These are phyloP conservation scores for Cryptomeria japonica DNA, from an alignment of 75 land plant species.

Conservation along the genomic window DNA sequence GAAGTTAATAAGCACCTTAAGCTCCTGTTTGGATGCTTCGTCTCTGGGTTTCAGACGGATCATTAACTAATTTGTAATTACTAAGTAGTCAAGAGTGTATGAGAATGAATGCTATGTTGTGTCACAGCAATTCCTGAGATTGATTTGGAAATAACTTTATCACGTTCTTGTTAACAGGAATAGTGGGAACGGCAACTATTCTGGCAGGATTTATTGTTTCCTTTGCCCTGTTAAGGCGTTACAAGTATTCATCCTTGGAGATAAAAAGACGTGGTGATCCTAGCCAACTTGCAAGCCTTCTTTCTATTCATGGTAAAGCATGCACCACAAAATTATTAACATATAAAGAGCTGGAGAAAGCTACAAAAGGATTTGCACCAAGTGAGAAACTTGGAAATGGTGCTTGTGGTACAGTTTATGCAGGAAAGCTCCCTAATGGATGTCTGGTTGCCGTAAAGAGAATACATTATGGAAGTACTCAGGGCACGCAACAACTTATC, in stretches of 20 bases:
- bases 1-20: background rate
- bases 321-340: slow-evolving; percentile 19
- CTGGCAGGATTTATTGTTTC: slow-evolving; percentile 12
- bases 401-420: slow-evolving; percentile 24
- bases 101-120: slow-evolving; percentile 2
- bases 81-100: background rate
- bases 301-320: slow-evolving; percentile 12
- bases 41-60: background rate
- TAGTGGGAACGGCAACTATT: slow-evolving; percentile 9
- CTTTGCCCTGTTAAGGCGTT: slow-evolving; percentile 11
- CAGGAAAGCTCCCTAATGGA: slow-evolving; percentile 20
- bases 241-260: background rate
- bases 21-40: background rate
- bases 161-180: background rate
- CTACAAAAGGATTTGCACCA: slow-evolving; percentile 32
- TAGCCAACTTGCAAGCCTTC: slow-evolving; percentile 10
- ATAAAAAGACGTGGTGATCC: background rate
- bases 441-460: slow-evolving; percentile 21
- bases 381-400: slow-evolving; percentile 19
- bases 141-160: background rate
- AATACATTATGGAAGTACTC: slow-evolving; percentile 17
- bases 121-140: background rate
- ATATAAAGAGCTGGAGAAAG: slow-evolving; percentile 32
- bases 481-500: slow-evolving; percentile 23
- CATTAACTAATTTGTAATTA: background rate